Percentiles rank a stretch among this genome's conserved stretches.
Conservation (phyloP, 768 basidiomycete genomes). For the Trametes cubensis region DNA sequence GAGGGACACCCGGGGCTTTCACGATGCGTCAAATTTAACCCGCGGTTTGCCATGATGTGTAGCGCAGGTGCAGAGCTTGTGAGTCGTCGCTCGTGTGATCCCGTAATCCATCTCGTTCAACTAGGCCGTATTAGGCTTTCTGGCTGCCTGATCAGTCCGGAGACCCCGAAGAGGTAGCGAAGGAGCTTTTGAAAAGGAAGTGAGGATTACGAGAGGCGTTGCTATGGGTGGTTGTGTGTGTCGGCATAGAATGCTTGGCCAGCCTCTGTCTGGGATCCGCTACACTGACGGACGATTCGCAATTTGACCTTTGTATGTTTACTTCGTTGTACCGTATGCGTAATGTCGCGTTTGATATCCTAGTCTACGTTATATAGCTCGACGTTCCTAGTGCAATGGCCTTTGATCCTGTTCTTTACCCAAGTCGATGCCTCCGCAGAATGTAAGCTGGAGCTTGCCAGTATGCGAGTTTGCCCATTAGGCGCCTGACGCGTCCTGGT, state of each 20-base stretch:
- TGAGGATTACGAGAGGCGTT: constrained; percentile 2
- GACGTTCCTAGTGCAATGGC: too few species aligned
- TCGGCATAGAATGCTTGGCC: not conserved
- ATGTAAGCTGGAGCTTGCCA: too few species aligned
- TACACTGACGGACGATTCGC: not conserved
- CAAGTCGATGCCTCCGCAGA: too few species aligned
- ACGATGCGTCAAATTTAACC: constrained; percentile 89
- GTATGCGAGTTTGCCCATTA: not conserved
- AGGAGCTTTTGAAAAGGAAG: constrained; percentile 65
- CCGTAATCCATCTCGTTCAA: constrained; percentile 6
- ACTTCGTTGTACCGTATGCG: too few species aligned
- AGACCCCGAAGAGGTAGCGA: constrained; percentile 72
- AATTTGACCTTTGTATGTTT: too few species aligned
- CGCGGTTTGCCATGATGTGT: constrained; percentile 85
- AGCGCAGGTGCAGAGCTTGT: constrained; percentile 86
- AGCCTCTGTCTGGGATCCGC: constrained; percentile 7
- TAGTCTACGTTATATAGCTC: too few species aligned
- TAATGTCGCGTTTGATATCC: too few species aligned
- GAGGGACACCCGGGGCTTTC: constrained; percentile 85
- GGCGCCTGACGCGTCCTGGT: constrained; percentile 9
- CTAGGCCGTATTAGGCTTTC: constrained; percentile 47
- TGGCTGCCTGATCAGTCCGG: constrained; percentile 70
- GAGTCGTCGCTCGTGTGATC: constrained; percentile 26
- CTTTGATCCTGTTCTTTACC: too few species aligned
- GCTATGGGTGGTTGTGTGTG: constrained; percentile 10